phyloP scores from a whole-genome alignment of 2,329 filamentous ascomycete genomes.

The Colletotrichum chrysophilum region DNA sequence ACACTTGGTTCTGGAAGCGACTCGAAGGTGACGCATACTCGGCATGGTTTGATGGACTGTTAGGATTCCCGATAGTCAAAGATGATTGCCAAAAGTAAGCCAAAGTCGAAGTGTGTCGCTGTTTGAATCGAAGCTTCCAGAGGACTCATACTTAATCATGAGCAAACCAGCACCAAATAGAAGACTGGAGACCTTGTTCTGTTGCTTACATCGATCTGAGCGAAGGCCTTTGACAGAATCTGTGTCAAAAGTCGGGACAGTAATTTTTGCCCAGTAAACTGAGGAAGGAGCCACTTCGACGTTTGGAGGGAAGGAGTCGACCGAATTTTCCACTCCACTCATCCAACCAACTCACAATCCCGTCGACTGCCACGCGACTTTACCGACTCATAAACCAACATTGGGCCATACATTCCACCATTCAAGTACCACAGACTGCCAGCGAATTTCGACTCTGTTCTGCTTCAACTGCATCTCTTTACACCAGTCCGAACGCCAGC shows the following conservation, averaged over 20 bases:
- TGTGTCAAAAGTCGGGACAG: no score
- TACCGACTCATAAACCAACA: neutral
- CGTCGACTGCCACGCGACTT: neutral
- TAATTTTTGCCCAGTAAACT: no score
- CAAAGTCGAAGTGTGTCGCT: neutral
- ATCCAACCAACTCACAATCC: neutral
- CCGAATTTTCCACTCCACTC: neutral
- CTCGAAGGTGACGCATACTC: neutral
- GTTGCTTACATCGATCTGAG: neutral
- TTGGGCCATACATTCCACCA: neutral
- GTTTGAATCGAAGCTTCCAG: neutral
- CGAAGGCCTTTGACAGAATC: neutral
- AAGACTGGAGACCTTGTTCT: neutral
- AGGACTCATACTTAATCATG: neutral
- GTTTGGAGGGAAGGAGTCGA: neutral
- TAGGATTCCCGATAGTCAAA: neutral
- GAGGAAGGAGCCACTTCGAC: neutral
- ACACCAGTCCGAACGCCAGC: neutral
- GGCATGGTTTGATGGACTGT: neutral
- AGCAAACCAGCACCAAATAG: neutral
- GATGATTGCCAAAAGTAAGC: neutral
- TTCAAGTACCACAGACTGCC: neutral
- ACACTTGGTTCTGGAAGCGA: neutral
- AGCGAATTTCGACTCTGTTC: neutral
- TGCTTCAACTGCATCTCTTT: neutral